Base-by-base conservation (phyloP, 2,329 filamentous ascomycete genomes). In the Cladosporium sp. region DNA sequence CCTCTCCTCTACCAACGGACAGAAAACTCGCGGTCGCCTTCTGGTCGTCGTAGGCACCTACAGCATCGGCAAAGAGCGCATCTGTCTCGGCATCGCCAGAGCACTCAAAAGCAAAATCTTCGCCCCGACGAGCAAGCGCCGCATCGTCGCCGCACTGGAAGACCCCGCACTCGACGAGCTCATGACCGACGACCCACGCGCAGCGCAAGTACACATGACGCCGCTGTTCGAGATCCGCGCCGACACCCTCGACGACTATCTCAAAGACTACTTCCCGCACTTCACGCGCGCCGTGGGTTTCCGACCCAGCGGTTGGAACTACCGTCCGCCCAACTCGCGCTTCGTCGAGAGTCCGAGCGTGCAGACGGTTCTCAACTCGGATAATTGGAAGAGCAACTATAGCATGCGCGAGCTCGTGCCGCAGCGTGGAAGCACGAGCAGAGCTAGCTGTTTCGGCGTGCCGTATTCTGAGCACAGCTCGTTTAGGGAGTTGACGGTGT, bases 191-290 rank as follows among this genome's bases (percentile, higher is more conserved):
- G 75, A 96, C 64, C 90, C 93, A 0, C 73, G 80, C 18, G 88
- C 89, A 61, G 93, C 93, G 0, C 92, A 97, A 68, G 90, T 99
- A 0, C 93, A 99, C 70, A 96, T 99, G 91, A 95, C 96, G 61
- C 90, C 88, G 61, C 77, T 99, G 8, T 93, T 93, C 77, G 92
- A 97, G 68, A 90, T 99, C 58, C 85, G 90, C 20, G 84, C 90
- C 29, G 91, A 96, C 58, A 96, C 92, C 0, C 77, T 99, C 1
- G 84, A 89, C 57, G 91, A 96, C 54, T 99, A 99, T 62, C 80
- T 97, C 5, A 82, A 85, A 60, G 78, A 80, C 30, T 88, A 89
- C 72, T 86, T 85, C 56, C 85, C 87, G 6, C 84, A 89, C 59
- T 99, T 97, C 67, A 83, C 83, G 12, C 85, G 88, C 47, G 83